Evolutionary conservation across 331 rosid species (phyloP).

Genomic region (Rhamnella rubrinervis): DNA sequence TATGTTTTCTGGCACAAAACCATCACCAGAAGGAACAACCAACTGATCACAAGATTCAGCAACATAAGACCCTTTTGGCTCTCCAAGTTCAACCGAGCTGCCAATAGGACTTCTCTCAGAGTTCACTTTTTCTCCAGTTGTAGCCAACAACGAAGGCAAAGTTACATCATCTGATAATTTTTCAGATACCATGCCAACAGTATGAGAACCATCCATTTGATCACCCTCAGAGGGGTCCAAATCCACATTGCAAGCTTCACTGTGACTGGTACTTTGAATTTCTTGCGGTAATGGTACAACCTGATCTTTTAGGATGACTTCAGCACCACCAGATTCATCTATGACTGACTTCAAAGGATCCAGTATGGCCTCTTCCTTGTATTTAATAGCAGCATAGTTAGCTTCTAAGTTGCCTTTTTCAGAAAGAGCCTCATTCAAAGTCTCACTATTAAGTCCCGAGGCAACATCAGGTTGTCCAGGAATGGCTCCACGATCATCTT

Average conservation of each 20-base stretch:
- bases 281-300: conserved; percentile 3
- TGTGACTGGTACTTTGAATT: conserved; percentile 22
- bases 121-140: conserved; percentile 28
- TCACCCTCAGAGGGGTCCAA: conserved; percentile 26
- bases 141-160: conserved; percentile 27
- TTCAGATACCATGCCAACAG: conserved; percentile 24
- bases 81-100: conserved; percentile 7
- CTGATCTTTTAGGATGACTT: conserved; percentile 27
- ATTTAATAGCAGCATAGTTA: conserved; percentile 2
- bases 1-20: not conserved
- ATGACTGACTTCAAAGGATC: not conserved
- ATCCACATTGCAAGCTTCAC: conserved; percentile 29
- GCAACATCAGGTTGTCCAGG: conserved; percentile 11
- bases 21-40: not conserved
- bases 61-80: not conserved
- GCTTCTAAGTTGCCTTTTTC: conserved; percentile 8
- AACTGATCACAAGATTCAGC: not conserved
- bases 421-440: conserved; percentile 5
- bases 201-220: conserved; percentile 24
- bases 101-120: conserved; percentile 28
- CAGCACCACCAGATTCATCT: conserved; percentile 5
- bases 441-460: not conserved
- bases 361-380: conserved; percentile 7
- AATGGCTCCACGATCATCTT: conserved; percentile 20
- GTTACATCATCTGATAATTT: conserved; percentile 2